Conservation (phyloP, 306 rosid genomes). For the Cucurbita argyrosperma region DNA sequence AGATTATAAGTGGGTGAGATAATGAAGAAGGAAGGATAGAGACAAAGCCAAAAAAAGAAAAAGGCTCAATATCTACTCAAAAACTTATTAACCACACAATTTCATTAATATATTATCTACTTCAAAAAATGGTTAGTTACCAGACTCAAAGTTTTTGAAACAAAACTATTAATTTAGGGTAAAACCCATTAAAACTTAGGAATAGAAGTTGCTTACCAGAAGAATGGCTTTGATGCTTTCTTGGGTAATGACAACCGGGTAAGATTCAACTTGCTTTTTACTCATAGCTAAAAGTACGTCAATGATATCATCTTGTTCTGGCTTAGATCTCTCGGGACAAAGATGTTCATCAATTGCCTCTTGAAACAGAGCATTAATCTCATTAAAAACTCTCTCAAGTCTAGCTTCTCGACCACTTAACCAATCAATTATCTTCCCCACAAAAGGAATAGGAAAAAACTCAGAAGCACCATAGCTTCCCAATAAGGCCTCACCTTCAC, state of each 20-base stretch:
- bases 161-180: no score
- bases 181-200: no score
- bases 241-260: background rate
- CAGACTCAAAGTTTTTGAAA: background rate
- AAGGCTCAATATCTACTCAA: no score
- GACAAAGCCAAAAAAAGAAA: no score
- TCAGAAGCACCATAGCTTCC: slow-evolving; percentile 22
- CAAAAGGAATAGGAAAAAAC: slow-evolving; percentile 8
- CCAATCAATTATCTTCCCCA: slow-evolving; percentile 42
- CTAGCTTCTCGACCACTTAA: slow-evolving; percentile 9
- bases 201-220: slow-evolving; percentile 8
- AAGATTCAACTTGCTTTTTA: background rate
- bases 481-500: slow-evolving; percentile 16
- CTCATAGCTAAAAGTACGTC: slow-evolving; percentile 10
- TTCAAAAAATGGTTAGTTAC: no score
- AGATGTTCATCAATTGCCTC: slow-evolving; percentile 18
- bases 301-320: slow-evolving; percentile 14
- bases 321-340: background rate
- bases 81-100: no score
- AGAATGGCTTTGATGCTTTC: slow-evolving; percentile 28
- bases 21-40: no score
- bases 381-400: slow-evolving; percentile 17
- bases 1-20: no score
- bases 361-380: slow-evolving; percentile 31
- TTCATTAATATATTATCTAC: no score